Percentiles rank a stretch among this genome's conserved stretches.
These are phyloP conservation scores for Dujonia santamariae DNA, from an alignment of 1,139 yeast species.

Conservation along the genomic window DNA sequence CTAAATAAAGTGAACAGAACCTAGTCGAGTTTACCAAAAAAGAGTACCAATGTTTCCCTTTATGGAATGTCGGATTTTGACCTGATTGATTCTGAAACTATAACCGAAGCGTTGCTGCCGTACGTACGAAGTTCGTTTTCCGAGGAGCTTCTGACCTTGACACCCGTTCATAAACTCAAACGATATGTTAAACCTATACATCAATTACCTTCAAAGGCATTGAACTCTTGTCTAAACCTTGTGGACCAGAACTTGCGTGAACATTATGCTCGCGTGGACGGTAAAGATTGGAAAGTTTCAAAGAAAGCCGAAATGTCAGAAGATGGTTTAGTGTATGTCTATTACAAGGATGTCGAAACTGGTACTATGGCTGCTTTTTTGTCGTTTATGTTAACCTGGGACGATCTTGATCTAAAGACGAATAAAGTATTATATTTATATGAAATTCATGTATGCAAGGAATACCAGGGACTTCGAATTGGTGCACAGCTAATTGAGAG, in stretches of 20 bases:
- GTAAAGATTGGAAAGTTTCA: slow-evolving; percentile 40
- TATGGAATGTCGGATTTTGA: no score
- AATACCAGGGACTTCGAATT: slow-evolving; percentile 25
- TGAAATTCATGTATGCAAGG: slow-evolving; percentile 46
- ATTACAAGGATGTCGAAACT: slow-evolving; percentile 16
- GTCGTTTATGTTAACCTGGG: slow-evolving; percentile 37
- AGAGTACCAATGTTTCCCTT: no score
- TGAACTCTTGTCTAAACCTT: slow-evolving; percentile 20
- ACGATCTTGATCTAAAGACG: slow-evolving; percentile 18
- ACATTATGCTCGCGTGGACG: slow-evolving; percentile 25
- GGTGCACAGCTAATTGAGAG: slow-evolving; percentile 33
- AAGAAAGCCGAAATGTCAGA: slow-evolving; percentile 48
- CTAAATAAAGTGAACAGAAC: no score
- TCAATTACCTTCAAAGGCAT: slow-evolving; percentile 9
- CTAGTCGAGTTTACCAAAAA: no score
- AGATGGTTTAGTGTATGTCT: slow-evolving; percentile 40
- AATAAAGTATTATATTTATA: slow-evolving; percentile 45
- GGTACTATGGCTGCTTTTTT: slow-evolving; percentile 37
- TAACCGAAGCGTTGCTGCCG: no score
- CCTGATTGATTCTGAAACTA: no score
- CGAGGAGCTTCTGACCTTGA: no score
- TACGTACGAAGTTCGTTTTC: no score
- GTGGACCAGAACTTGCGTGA: slow-evolving; percentile 30
- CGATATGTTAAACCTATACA: slow-evolving; percentile 11
- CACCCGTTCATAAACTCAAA: no score